Evolutionary conservation across 192 early-diverging fungal species (phyloP).

Genomic region (Gryganskiella cystojenkinii): DNA sequence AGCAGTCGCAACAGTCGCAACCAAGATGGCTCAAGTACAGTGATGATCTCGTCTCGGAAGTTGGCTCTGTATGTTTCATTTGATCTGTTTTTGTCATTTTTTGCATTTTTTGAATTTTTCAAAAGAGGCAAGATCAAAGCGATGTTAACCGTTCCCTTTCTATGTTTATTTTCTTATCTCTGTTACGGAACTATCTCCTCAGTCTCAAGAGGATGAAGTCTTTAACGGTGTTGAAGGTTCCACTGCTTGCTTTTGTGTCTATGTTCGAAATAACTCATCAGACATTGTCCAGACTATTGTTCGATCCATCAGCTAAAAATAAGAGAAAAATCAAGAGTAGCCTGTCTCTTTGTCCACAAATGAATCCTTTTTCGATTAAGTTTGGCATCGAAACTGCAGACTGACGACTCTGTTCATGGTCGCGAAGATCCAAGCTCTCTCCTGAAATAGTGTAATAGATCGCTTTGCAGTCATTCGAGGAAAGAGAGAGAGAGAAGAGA

Average conservation of each 20-base stretch:
- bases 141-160: background rate
- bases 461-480: too few relatives aligned
- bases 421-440: too few relatives aligned
- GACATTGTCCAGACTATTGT: slow-evolving; percentile 32
- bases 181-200: background rate
- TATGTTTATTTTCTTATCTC: background rate
- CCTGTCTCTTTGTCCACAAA: too few relatives aligned
- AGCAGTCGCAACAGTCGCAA: slow-evolving; percentile 45
- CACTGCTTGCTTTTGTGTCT: slow-evolving; percentile 82
- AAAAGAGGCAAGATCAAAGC: background rate
- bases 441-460: too few relatives aligned
- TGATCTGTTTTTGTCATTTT: background rate
- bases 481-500: too few relatives aligned
- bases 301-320: slow-evolving; percentile 18
- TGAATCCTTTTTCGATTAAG: too few relatives aligned
- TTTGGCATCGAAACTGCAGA: too few relatives aligned
- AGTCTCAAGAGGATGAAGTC: slow-evolving; percentile 64
- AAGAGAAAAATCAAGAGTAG: too few relatives aligned
- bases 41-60: slow-evolving; percentile 73
- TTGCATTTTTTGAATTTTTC: background rate
- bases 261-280: slow-evolving; percentile 55
- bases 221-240: slow-evolving; percentile 65
- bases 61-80: slow-evolving; percentile 27
- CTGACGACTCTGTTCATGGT: too few relatives aligned
- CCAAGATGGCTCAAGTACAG: slow-evolving; percentile 85